Base-by-base conservation (phyloP, 2,329 filamentous ascomycete genomes). In the Colletotrichum sp. region DNA sequence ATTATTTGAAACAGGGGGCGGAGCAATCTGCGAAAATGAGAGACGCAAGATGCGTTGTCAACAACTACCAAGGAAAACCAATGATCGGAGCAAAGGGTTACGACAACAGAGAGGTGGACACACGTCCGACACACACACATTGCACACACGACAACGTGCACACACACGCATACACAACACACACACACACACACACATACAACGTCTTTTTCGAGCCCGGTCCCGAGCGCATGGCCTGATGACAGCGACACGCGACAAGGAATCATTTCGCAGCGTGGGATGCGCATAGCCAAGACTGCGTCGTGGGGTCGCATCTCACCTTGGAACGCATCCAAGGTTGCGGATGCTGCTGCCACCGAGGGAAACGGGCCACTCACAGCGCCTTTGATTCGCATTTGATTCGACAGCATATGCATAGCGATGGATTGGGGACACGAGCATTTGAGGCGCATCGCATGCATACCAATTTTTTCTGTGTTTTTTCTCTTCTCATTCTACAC, bases 351-450 rank as follows among this genome's bases (percentile, higher is more conserved):
- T 61, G 55, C 26, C 52, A 74, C 48, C 48, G 21, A 67, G 32
- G 24, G 68, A n/a, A 68, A 28, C 52, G 57, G 28, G 24, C 55
- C 55, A 69, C 32, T 66, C 61, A 60, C 48, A 57, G 18, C 28
- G 55, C 32, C 10, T 38, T 65, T 43, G 48, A 60, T 52, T 60
- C 72, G 48, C 34, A 63, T 69, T 69, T 66, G 57, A 52, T 72
- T 75, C 57, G 38, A 52, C 67, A 71, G 65, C 70, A 77, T 48
- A 71, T 74, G 76, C 76, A 77, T 77, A 77, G 76, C 76, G 76
- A 77, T 30, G 63, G 66, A 30, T 21, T 30, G 70, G 67, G 52
- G 43, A 26, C 38, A 76, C 58, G 63, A 75, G 73, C 73, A 73
- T 75, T 75, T 67, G 57, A 75, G 57, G 70, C 70, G 70, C 70